phyloP scores from a whole-genome alignment of 176 grass and related monocot genomes.

The Avena sativa region DNA sequence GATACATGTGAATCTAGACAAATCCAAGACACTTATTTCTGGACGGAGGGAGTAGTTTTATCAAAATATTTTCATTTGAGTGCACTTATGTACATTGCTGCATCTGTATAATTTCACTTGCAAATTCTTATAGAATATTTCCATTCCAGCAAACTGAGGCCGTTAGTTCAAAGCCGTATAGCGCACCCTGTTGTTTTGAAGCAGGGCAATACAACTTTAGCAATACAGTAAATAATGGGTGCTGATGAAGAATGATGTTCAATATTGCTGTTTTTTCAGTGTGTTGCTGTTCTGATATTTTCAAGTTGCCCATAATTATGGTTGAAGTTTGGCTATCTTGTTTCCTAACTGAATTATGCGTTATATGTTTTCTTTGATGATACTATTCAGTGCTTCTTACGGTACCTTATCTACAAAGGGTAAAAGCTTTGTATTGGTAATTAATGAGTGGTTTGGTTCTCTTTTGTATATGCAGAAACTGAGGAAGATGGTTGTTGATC shows the following conservation, averaged over 20 bases:
- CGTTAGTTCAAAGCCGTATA: too few species aligned
- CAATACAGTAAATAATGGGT: neutral
- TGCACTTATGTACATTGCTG: neutral
- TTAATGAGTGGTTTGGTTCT: slow-evolving; percentile 5
- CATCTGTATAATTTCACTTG: neutral
- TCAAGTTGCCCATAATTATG: slow-evolving; percentile 10
- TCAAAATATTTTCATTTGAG: slow-evolving; percentile 13
- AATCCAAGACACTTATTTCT: too few species aligned
- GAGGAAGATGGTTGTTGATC: slow-evolving; percentile 74
- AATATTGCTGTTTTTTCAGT: slow-evolving; percentile 12
- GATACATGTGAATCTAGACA: too few species aligned
- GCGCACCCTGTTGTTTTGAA: too few species aligned
- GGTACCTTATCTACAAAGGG: neutral
- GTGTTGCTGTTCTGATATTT: neutral
- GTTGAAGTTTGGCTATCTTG: neutral
- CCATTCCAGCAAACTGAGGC: too few species aligned
- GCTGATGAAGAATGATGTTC: neutral
- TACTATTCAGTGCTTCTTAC: neutral
- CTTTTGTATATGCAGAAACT: slow-evolving; percentile 71
- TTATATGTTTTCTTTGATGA: slow-evolving; percentile 1
- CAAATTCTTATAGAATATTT: neutral
- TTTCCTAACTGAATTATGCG: slow-evolving; percentile 1
- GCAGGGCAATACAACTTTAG: too few species aligned
- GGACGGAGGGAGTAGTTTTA: neutral
- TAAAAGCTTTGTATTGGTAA: neutral